Percentiles rank a stretch among this genome's conserved stretches.
phyloP scores from a whole-genome alignment of 441 rosid genomes.

The Jatropha multifida region DNA sequence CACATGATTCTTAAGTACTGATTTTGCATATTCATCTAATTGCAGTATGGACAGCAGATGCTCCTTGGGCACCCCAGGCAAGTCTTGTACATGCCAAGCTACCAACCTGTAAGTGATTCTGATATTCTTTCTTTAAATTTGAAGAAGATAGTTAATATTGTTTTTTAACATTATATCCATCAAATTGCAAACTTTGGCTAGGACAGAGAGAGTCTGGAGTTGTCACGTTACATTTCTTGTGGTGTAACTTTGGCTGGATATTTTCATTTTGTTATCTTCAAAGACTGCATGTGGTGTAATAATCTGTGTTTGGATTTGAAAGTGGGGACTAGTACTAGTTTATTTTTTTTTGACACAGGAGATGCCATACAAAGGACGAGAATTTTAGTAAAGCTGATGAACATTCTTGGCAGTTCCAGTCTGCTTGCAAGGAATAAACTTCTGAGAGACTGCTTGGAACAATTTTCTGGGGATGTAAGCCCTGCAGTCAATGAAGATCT shows the following conservation, averaged over 20 bases:
- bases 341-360: constrained; percentile 42
- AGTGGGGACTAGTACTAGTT: neutral
- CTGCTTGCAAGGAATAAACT: constrained; percentile 30
- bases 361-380: constrained; percentile 71
- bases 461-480: constrained; percentile 24
- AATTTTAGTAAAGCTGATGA: constrained; percentile 34
- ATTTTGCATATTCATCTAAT: constrained; percentile 22
- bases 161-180: neutral
- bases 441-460: constrained; percentile 25
- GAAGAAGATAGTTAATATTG: neutral
- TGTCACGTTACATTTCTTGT: neutral
- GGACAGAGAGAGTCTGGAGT: neutral
- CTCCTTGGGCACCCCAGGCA: constrained; percentile 67
- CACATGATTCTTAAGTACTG: constrained; percentile 3
- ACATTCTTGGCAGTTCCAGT: constrained; percentile 25
- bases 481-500: constrained; percentile 14
- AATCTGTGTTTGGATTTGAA: neutral
- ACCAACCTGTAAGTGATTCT: constrained; percentile 65
- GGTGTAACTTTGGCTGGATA: neutral
- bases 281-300: too few relatives aligned
- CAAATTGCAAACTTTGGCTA: neutral
- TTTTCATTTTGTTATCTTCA: neutral
- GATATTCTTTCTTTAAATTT: constrained; percentile 1
- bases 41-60: constrained; percentile 74
- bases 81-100: constrained; percentile 57